Base-by-base conservation (phyloP, 768 basidiomycete species). In the Mrakia blollopis region DNA sequence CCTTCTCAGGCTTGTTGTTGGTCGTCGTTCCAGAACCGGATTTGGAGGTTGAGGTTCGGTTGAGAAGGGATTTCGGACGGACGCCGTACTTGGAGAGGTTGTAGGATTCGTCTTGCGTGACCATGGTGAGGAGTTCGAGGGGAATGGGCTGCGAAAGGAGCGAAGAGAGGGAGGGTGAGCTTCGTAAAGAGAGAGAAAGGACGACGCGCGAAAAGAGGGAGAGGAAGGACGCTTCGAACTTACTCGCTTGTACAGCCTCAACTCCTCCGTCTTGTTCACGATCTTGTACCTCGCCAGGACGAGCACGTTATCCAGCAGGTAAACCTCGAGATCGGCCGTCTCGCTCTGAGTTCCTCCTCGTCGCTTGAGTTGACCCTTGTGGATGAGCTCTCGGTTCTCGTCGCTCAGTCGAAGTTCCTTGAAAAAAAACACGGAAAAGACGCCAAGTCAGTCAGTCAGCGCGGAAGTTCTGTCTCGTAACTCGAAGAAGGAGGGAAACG, bases 301-400 rank as follows among this genome's bases (percentile, higher is more conserved):
- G 61, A 99, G 85, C 1, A 94, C 94, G 83, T 99, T 97, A 83
- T 99, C 97, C 82, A 99, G 97, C 81, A 99, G 84, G 86, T 96
- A 98, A 9, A 96, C 92, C 80, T 92, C 88, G 70, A 98, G 86
- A 82, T 98, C 96, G 23, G 93, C 94, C 80, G 90, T 93, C 78
- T 91, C 91, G 78, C 87, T 87, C 80, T 89, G 87, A 9, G 85
- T 85, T 4, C 89, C 89, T 1, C 90, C 89, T 11, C 94, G 89
- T 82, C 94, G 92, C 82, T 92, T 97, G 80, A 98, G 85, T 37
- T 89, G 85, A 30, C 94, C 94, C 84, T 94, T 98, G 85, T 91
- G 92, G 37, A 98, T 88, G 81, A 98, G 87, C 85, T 98, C 91
- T 21, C 97, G 89, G 9, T 89, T 90, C 81, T 96, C 92, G 80